Base-by-base conservation (phyloP, 2,329 filamentous ascomycete genomes). In the Clonostachys sp. region DNA sequence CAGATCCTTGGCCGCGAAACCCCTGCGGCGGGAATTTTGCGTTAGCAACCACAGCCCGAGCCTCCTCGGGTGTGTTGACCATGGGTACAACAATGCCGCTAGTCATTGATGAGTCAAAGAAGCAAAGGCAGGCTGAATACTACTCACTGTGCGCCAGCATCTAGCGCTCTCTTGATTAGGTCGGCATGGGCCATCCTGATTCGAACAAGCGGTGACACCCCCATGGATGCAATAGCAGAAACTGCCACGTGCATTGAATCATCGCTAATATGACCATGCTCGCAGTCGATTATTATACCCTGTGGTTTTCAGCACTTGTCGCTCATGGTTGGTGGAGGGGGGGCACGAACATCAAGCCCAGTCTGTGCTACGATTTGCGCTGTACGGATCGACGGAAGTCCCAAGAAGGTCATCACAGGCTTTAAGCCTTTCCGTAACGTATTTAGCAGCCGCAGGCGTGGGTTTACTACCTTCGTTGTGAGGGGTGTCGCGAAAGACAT, bases 211-310 rank as follows among this genome's bases (percentile, higher is more conserved):
- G 68, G 69, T 6, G 67, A 71, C 5, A 68, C 67, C 7, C 66
- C 66, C 17, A 65, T 56, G 3, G 64, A 62, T 34, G 68, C 55
- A 39, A 72, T 70, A 7, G 68, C 72, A 16, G 67, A 64, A 8
- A 72, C 68, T 3, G 67, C 64, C 55, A 72, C 71, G 57, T 74
- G 64, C 71, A 72, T 73, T 10, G 64, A 57, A 42, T 64, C 63
- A 52, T 73, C 60, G 17, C 63, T 60, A 48, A 73, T 66, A 51
- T 64, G 65, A 12, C 71, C 71, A 53, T 74, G 71, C 50, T 70
- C 71, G 44, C 70, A 71, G 50, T 73, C 73, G 44, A 74, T 63
- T 42, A 75, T 71, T 41, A 78, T 67, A 45, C 70, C 72, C 40
- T 48, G 30, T 34, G 20, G 42, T 6, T 12, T 8, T 20, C 24